Evolutionary conservation across 2,329 filamentous ascomycete species (phyloP), one percentile per base, ranked within the genome.

Genomic region (Aspergillus flavus): DNA sequence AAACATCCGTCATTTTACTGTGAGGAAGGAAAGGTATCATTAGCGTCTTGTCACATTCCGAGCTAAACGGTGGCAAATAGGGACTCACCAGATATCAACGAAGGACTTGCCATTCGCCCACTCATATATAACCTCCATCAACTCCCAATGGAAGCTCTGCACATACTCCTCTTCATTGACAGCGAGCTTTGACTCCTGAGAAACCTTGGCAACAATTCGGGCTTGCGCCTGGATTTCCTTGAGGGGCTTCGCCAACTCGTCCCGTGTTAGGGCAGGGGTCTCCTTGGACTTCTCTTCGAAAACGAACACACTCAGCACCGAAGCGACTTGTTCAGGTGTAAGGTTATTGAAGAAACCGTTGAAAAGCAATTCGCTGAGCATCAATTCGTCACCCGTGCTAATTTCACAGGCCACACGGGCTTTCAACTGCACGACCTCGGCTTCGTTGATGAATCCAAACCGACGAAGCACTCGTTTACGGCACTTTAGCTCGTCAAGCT

Each of bases 1-100:
- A 99, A 32, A 94, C 92, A 72, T 97, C 94, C 32, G 95, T 98
- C 94, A 99, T 97, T 92, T 96, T 96, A 81, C 94, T 96, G 67
- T 12, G 30, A 57, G 12, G 28, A 59, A 59, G 59, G 58, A 66
- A 66, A 66, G 19, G 28, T 23, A 45, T 36, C 56, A 58, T 68
- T 62, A 62, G 54, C 59, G 28, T 52, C 58, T n/a, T 52, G 26
- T 59, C 32, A 6, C 43, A 45, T 55, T 54, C 23, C 32, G 23
- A 39, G 46, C 30, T 57, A 57, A 41, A 52, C 63, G 63, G 46
- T 28, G 32, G 39, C 28, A 58, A 41, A 54, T 32, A 41, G 61
- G 36, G 61, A 87, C 92, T 75, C 87, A 97, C 94, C 95, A 98
- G 66, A 99, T 97, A 71, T 97, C 89, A 0, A 91, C 88, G 82